These are phyloP conservation scores for Podaxis carcinomalis DNA, from an alignment of 768 basidiomycete species.

Conservation along the genomic window DNA sequence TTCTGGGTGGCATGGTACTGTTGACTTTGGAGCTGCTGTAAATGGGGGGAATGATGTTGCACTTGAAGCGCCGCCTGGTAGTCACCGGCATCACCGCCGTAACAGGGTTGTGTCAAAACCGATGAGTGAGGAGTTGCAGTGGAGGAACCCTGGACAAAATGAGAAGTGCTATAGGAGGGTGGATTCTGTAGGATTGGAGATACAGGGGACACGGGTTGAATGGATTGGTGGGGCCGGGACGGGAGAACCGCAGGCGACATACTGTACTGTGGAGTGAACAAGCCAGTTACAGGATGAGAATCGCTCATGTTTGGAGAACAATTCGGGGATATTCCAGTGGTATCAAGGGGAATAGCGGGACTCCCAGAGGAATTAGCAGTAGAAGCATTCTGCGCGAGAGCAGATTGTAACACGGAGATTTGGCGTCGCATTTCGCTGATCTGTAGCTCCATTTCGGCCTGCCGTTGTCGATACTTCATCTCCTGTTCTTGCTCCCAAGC, in stretches of 20 bases:
- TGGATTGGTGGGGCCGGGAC: constrained; percentile 20
- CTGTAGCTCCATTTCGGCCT: constrained; percentile 10
- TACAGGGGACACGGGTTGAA: constrained; percentile 33
- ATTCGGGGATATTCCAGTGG: not conserved
- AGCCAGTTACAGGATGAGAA: constrained; percentile 14
- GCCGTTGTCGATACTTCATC: constrained; percentile 9
- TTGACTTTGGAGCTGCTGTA: constrained; percentile 21
- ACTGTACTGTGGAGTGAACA: constrained; percentile 27
- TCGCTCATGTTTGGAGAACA: constrained; percentile 11
- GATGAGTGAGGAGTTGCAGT: constrained; percentile 19
- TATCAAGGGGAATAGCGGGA: not conserved
- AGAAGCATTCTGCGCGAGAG: not conserved
- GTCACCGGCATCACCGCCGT: constrained; percentile 1
- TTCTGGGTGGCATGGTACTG: constrained; percentile 10
- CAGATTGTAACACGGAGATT: constrained; percentile 14
- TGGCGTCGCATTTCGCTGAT: constrained; percentile 17
- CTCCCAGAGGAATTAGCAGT: not conserved
- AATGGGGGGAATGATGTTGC: constrained; percentile 21
- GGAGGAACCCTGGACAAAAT: constrained; percentile 36
- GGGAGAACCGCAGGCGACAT: constrained; percentile 23
- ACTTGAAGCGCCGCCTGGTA: constrained; percentile 18
- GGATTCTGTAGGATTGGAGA: constrained; percentile 20
- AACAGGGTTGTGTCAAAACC: constrained; percentile 2
- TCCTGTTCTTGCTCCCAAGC: constrained; percentile 74
- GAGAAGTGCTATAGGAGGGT: constrained; percentile 23